Base-by-base conservation (phyloP, 2,329 filamentous ascomycete genomes). In the Pseudogymnoascus sp. region DNA sequence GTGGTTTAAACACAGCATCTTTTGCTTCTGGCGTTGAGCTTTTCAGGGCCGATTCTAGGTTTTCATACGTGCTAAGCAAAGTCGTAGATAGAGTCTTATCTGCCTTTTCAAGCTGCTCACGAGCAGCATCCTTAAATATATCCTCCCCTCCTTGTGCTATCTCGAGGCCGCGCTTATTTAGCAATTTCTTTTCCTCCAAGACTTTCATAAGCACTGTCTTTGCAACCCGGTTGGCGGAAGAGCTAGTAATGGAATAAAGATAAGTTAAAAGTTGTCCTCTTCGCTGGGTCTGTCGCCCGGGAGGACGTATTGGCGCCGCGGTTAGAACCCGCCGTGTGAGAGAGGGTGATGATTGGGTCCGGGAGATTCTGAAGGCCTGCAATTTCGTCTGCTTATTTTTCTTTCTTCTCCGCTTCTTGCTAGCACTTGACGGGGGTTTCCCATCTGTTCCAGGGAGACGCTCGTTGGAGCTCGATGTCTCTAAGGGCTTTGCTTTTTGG, bases 111-210 rank as follows among this genome's bases (percentile, higher is more conserved):
- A 42, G 59, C n/a, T 61, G 34, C 59, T 61, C 40, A 11, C 18
- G 21, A 12, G 34, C 36, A 40, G 34, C 59, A 26, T 61, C 34
- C 12, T 34, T 10, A 57, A 57, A 57, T 36, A 57, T 57, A 34
- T 57, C 14, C 18, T 21, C 51, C 4, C 29, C 16, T 12, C 7
- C 51, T 21, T 57, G 51, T 34, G 29, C n/a, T 31, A 57, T 34
- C 29, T 34, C 18, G 51, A 57, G 29, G 29, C 51, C 51, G 18
- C 29, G 51, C 10, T 7, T 14, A 36, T 34, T 57, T 26, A 57
- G 16, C 8, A 61, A 18, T 10, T 40, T 26, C 79, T 91, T 4
- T 91, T 92, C 69, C 81, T 92, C 3, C 89, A 92, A 72, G 88
- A 92, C 67, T 88, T 92, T 63, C 89, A 92, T 71, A 87, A 61